Conservation (phyloP, 805 yeast species). For the Kazachstania viticola region DNA sequence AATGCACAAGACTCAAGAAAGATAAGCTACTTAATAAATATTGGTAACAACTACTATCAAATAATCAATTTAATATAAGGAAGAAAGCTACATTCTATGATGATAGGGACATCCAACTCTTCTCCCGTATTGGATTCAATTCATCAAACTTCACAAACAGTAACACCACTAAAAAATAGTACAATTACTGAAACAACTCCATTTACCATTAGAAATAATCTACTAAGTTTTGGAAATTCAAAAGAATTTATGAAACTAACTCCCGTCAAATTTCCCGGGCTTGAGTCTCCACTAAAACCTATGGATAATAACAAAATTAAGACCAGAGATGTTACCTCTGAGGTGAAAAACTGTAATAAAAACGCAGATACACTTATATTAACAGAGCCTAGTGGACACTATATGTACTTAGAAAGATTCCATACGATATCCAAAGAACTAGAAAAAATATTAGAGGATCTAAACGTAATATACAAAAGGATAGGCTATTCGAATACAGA, state of each 20-base stretch:
- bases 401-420: slow-evolving; percentile 22
- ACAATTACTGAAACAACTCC: not conserved
- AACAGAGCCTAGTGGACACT: not conserved
- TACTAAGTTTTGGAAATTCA: slow-evolving; percentile 1
- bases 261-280: slow-evolving; percentile 16
- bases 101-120: not conserved
- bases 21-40: not conserved
- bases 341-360: not conserved
- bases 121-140: not conserved
- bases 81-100: not conserved
- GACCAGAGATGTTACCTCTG: no score
- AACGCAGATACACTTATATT: not conserved
- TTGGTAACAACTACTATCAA: not conserved
- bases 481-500: slow-evolving; percentile 47
- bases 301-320: not conserved
- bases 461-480: slow-evolving; percentile 37
- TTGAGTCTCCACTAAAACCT: slow-evolving; percentile 10
- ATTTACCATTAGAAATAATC: not conserved
- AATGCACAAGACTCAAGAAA: no score
- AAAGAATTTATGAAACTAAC: slow-evolving; percentile 21
- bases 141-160: not conserved
- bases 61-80: no score
- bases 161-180: not conserved
- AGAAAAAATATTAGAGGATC: slow-evolving; percentile 27
- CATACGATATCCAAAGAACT: slow-evolving; percentile 22